Conservation (phyloP, 257 asterid genomes). For the Solanum megistacrolobum region DNA sequence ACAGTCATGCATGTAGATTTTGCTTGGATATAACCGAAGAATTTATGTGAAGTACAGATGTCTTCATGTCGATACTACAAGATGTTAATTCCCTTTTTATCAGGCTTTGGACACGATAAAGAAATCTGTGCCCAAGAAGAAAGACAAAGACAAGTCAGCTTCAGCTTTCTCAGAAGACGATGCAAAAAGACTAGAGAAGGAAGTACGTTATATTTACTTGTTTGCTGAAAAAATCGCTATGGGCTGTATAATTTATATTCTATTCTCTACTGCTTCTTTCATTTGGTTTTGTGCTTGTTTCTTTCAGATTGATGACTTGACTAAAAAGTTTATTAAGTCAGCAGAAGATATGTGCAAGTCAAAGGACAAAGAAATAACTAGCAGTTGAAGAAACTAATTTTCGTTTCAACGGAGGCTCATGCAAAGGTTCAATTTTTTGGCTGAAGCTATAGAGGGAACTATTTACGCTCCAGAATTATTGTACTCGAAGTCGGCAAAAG, state of each 20-base stretch:
- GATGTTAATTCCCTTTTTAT: not conserved
- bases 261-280: not conserved
- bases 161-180: slow-evolving; percentile 70
- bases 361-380: slow-evolving; percentile 78
- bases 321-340: slow-evolving; percentile 73
- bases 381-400: slow-evolving; percentile 24
- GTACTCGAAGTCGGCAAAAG: not conserved
- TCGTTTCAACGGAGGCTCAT: not conserved
- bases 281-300: not conserved
- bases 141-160: slow-evolving; percentile 58
- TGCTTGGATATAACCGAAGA: not conserved
- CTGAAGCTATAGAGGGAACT: not conserved
- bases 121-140: slow-evolving; percentile 67
- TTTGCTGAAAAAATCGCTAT: not conserved
- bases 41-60: not conserved
- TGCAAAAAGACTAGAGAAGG: slow-evolving; percentile 83
- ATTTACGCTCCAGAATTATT: not conserved
- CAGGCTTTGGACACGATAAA: slow-evolving; percentile 79
- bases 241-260: not conserved
- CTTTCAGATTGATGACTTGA: slow-evolving; percentile 73
- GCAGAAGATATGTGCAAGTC: slow-evolving; percentile 97
- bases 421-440: not conserved
- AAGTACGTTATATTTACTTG: slow-evolving; percentile 33
- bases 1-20: not conserved
- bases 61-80: not conserved